These are phyloP conservation scores for Fraxinus velutina DNA, from an alignment of 305 asterid genomes.

Conservation along the genomic window DNA sequence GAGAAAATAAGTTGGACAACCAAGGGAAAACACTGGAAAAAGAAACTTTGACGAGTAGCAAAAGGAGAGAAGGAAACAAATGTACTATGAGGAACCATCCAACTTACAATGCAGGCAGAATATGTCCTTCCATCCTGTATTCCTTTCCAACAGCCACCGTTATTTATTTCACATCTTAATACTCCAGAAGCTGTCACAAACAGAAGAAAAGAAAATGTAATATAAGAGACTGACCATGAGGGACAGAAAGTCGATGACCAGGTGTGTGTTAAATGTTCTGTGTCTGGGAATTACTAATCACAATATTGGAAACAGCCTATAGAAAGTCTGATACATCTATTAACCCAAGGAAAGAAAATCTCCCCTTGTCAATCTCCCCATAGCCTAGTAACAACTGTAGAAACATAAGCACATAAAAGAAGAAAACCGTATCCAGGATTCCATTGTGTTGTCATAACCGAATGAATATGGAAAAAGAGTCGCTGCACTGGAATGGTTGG, in stretches of 20 bases:
- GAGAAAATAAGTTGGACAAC: not conserved
- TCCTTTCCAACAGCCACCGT: slow-evolving; percentile 94
- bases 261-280: not conserved
- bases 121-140: slow-evolving; percentile 62
- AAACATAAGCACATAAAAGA: not conserved
- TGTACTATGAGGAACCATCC: not conserved
- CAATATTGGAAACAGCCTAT: not conserved
- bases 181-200: slow-evolving; percentile 77
- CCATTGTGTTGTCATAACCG: not conserved
- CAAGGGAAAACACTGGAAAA: not conserved
- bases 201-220: slow-evolving; percentile 1
- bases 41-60: not conserved
- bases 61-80: not conserved
- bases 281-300: not conserved
- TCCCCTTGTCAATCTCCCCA: not conserved
- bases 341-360: not conserved
- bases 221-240: not conserved
- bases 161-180: slow-evolving; percentile 72
- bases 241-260: not conserved
- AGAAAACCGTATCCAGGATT: not conserved
- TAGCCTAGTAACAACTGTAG: not conserved
- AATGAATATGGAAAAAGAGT: not conserved
- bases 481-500: slow-evolving; percentile 6
- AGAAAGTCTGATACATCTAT: not conserved
- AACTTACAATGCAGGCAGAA: slow-evolving; percentile 90